Evolutionary conservation across 2,329 filamentous ascomycete species (phyloP), one percentile per base, ranked within the genome.

Genomic region (Colletotrichum kahawae): DNA sequence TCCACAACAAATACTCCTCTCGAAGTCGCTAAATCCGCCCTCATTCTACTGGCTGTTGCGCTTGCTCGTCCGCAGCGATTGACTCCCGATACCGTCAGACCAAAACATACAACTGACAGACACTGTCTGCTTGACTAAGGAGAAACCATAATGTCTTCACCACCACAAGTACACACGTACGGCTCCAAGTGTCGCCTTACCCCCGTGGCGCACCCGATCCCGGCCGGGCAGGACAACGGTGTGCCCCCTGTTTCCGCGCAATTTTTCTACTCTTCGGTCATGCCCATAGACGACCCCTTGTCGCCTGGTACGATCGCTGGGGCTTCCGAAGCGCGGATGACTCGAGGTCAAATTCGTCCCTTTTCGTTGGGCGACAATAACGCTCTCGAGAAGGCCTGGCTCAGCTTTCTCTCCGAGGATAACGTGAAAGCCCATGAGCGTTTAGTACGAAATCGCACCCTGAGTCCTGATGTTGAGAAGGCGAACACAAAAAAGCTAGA

Each of bases 261-360:
- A 77, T 98, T 95, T 86, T 98, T 98, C 84, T 98, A 98, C 83
- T 90, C 92, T 16, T 97, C 95, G 13, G 87, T 92, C 14, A 90
- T 96, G 65, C 93, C 95, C 34, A 95, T 98, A 81, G 95, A 98
- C 80, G 95, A 98, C 80, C 95, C 95, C 29, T 89, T 98, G n/a
- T 95, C 94, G 12, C 90, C 93, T 2, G 85, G 88, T 13, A 83
- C 89, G 85, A 81, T 91, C 83, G 82, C 90, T 81, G 83, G 83
- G 29, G 79, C 89, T 82, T 77, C 88, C 82, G 85, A 93, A 66
- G 81, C 88, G 16, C 89, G 86, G 71, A 83, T 88, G 70, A 84
- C 88, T 38, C 92, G 90, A 79, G 88, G 90, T 43, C 90, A 92
- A 62, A 91, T 95, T 10, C 92, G 94, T 57, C 95, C 95, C 0